Conservation (phyloP, 768 basidiomycete species). For the Exsudoporus frostii region DNA sequence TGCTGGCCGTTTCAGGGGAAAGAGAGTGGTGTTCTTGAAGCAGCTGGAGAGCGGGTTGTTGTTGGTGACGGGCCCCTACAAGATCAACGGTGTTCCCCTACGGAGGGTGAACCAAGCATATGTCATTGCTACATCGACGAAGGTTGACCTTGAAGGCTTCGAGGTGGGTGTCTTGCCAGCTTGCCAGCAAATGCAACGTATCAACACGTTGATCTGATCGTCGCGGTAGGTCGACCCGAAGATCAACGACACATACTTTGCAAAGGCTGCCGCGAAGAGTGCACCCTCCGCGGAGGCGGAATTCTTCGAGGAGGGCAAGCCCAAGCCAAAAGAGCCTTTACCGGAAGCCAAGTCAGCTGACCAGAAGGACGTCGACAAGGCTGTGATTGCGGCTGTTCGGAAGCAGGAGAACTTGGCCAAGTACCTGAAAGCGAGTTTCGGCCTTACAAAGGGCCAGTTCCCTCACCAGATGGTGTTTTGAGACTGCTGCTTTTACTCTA, state of each 20-base stretch:
- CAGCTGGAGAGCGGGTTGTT: slow-evolving; percentile 89
- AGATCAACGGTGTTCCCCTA: slow-evolving; percentile 97
- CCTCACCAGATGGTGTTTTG: slow-evolving; percentile 94
- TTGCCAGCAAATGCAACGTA: not conserved
- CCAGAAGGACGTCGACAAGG: slow-evolving; percentile 86
- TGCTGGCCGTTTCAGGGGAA: slow-evolving; percentile 96
- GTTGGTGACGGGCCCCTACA: slow-evolving; percentile 96
- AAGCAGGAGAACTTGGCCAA: slow-evolving; percentile 87
- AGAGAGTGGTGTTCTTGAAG: slow-evolving; percentile 98
- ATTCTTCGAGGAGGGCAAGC: slow-evolving; percentile 94
- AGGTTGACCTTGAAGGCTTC: slow-evolving; percentile 73
- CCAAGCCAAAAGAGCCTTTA: slow-evolving; percentile 83
- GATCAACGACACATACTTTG: slow-evolving; percentile 92
- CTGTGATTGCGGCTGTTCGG: slow-evolving; percentile 79
- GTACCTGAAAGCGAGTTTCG: slow-evolving; percentile 91
- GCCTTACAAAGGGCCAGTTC: slow-evolving; percentile 94
- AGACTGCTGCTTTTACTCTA: slow-evolving; percentile 22
- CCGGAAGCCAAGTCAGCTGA: slow-evolving; percentile 84
- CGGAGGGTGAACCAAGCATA: slow-evolving; percentile 98
- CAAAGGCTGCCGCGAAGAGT: slow-evolving; percentile 70
- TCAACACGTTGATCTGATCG: slow-evolving; percentile 1
- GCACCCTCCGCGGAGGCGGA: slow-evolving; percentile 87
- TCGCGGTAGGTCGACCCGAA: slow-evolving; percentile 72
- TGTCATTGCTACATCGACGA: slow-evolving; percentile 96
- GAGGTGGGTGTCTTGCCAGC: slow-evolving; percentile 49